phyloP scores from a whole-genome alignment of 495 filamentous ascomycete genomes.

The Penicillium nucicola region DNA sequence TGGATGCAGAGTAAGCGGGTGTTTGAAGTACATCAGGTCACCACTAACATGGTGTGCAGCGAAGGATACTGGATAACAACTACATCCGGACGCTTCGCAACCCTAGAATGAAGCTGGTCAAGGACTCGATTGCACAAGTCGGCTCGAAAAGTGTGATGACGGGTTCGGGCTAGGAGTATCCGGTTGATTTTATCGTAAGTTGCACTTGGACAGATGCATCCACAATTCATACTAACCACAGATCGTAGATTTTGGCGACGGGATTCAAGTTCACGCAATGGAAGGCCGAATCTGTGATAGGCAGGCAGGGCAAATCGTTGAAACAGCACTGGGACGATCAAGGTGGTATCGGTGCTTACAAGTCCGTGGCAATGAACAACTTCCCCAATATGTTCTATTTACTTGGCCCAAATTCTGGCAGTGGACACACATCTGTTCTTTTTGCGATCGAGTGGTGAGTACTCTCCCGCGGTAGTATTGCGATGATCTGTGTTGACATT shows the following conservation, averaged over 20 bases:
- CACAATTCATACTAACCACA: background rate
- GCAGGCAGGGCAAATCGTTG: background rate
- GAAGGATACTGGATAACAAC: no score
- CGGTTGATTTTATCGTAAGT: background rate
- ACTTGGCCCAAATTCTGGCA: conserved; percentile 5
- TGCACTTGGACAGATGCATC: background rate
- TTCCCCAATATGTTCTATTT: conserved; percentile 10
- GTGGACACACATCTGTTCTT: conserved; percentile 9
- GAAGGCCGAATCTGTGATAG: conserved; percentile 4
- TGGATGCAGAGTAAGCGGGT: no score
- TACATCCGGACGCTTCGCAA: no score
- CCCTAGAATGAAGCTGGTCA: no score
- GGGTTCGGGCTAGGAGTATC: no score
- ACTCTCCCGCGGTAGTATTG: background rate
- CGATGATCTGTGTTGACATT: background rate
- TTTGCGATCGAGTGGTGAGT: conserved; percentile 6
- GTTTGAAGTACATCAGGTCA: no score
- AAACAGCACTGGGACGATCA: conserved; percentile 2
- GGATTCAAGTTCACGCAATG: conserved; percentile 7
- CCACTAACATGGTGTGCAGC: no score
- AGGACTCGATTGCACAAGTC: background rate
- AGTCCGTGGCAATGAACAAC: background rate
- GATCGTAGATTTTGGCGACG: conserved; percentile 2
- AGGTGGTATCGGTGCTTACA: conserved; percentile 4
- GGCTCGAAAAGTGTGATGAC: background rate